A percentile compares a stretch with the other conserved stretches of the same genome.
Evolutionary conservation across 768 basidiomycete species (phyloP).

Genomic region (Neoboletus brunneissimus): DNA sequence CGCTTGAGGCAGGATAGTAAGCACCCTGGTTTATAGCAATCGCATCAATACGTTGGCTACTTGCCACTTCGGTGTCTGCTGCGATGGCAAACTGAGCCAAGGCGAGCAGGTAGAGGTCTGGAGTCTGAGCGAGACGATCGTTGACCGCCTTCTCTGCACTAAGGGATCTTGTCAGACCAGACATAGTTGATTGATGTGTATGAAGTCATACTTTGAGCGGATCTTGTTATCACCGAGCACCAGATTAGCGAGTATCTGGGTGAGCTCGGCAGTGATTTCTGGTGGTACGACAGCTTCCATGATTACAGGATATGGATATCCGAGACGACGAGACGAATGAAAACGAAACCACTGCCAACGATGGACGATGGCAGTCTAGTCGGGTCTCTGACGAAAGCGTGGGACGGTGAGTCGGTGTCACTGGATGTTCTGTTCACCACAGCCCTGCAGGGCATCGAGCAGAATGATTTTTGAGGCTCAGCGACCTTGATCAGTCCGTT

Average conservation of each 20-base stretch:
- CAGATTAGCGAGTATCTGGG: conserved; percentile 81
- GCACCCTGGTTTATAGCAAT: neutral
- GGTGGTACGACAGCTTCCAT: conserved; percentile 43
- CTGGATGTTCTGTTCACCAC: neutral
- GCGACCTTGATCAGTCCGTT: neutral
- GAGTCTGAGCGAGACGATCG: conserved; percentile 71
- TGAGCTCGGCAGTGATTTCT: conserved; percentile 73
- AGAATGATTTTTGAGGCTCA: neutral
- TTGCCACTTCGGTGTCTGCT: conserved; percentile 76
- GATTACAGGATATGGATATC: neutral
- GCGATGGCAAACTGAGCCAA: conserved; percentile 75
- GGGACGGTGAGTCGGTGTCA: neutral
- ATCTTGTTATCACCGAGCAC: conserved; percentile 84
- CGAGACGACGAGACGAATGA: neutral
- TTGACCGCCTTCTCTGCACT: conserved; percentile 83
- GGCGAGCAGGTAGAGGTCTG: conserved; percentile 76
- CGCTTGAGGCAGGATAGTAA: conserved; percentile 12
- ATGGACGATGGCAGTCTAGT: neutral
- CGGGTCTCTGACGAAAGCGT: neutral
- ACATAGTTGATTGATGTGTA: neutral
- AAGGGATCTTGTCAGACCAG: conserved; percentile 9
- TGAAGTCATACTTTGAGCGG: conserved; percentile 52
- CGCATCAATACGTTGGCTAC: conserved; percentile 27
- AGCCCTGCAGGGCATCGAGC: neutral
- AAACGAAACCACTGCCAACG: neutral